A percentile compares a stretch with the other conserved stretches of the same genome.
Conservation (phyloP, 805 yeast species). For the Metschnikowia continentalis region DNA sequence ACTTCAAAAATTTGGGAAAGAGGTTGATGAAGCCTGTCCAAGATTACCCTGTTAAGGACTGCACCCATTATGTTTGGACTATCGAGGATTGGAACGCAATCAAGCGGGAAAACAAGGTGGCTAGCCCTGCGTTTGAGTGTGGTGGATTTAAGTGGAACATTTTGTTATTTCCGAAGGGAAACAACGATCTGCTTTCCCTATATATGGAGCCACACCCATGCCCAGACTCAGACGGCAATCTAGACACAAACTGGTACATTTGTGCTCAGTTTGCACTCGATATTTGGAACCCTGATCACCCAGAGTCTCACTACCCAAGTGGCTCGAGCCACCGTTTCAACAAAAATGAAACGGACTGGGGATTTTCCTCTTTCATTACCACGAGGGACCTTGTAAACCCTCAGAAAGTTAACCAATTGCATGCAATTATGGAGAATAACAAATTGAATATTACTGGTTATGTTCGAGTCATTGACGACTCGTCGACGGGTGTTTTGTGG, state of each 20-base stretch:
- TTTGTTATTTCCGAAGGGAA: slow-evolving; percentile 75
- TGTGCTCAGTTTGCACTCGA: slow-evolving; percentile 89
- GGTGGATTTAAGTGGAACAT: slow-evolving; percentile 68
- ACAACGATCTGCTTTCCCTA: slow-evolving; percentile 56
- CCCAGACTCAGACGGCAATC: slow-evolving; percentile 22
- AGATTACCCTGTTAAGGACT: slow-evolving; percentile 37
- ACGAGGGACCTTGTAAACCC: slow-evolving; percentile 40
- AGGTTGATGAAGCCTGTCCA: slow-evolving; percentile 35
- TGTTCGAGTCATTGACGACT: slow-evolving; percentile 75
- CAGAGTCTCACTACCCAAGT: slow-evolving; percentile 54
- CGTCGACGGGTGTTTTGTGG: slow-evolving; percentile 91
- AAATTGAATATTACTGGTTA: slow-evolving; percentile 68
- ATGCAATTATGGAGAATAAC: slow-evolving; percentile 48
- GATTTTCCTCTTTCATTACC: slow-evolving; percentile 68
- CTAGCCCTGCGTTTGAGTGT: slow-evolving; percentile 44
- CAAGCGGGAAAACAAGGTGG: slow-evolving; percentile 42
- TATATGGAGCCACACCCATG: slow-evolving; percentile 73
- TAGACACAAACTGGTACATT: slow-evolving; percentile 62
- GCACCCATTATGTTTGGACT: slow-evolving; percentile 45
- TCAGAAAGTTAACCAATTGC: slow-evolving; percentile 19
- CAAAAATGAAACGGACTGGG: slow-evolving; percentile 87
- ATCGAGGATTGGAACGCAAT: slow-evolving; percentile 44
- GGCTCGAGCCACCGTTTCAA: slow-evolving; percentile 77
- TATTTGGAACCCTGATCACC: slow-evolving; percentile 75
- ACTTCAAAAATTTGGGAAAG: slow-evolving; percentile 24